These are phyloP conservation scores for Colletotrichum sp. DNA, from an alignment of 2,329 filamentous ascomycete species.

Conservation along the genomic window DNA sequence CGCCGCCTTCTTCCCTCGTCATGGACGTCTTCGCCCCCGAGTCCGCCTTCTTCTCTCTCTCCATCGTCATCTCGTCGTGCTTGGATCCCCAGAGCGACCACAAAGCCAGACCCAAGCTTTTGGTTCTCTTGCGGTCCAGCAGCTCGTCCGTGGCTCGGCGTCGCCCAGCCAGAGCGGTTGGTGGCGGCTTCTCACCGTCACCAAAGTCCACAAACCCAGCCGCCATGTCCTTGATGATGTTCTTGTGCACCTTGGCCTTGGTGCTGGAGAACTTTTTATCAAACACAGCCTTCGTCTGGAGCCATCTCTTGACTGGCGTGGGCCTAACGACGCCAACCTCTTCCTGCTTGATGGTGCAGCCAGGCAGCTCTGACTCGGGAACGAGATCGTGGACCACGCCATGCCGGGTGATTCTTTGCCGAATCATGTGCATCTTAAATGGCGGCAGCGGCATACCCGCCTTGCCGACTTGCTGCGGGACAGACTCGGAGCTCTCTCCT, in stretches of 20 bases:
- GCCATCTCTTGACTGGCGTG: constrained; percentile 82
- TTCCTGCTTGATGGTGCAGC: constrained; percentile 63
- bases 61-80: constrained; percentile 80
- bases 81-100: constrained; percentile 91
- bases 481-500: constrained; percentile 24
- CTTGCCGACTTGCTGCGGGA: constrained; percentile 67
- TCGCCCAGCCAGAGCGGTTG: constrained; percentile 80
- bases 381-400: constrained; percentile 75
- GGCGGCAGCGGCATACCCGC: constrained; percentile 83
- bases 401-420: constrained; percentile 82
- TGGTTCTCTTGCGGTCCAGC: constrained; percentile 61
- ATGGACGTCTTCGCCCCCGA: constrained; percentile 27
- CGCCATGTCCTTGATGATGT: constrained; percentile 74
- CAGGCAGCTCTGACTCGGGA: constrained; percentile 67
- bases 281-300: constrained; percentile 74
- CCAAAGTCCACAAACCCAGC: constrained; percentile 75
- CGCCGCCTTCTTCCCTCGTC: constrained; percentile 44
- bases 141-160: constrained; percentile 54
- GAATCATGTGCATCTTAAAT: constrained; percentile 89
- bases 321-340: constrained; percentile 82
- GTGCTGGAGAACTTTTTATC: constrained; percentile 74
- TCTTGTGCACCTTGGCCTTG: constrained; percentile 75
- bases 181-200: constrained; percentile 78
- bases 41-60: constrained; percentile 60
- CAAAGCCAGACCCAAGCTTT: constrained; percentile 78